Base-by-base conservation (phyloP, 2,329 filamentous ascomycete genomes). In the Scytalidium sp. region DNA sequence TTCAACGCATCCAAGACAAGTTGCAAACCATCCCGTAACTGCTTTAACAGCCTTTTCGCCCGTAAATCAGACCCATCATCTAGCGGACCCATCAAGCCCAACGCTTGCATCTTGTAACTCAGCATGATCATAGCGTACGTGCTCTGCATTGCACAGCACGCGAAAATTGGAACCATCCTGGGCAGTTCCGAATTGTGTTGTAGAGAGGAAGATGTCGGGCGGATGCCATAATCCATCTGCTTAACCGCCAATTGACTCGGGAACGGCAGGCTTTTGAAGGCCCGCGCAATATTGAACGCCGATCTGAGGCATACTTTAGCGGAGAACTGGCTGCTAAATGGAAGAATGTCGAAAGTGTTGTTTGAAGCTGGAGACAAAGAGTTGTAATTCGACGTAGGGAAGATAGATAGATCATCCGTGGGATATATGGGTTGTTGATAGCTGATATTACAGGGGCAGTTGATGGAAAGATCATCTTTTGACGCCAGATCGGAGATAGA, bases 301-400 rank as follows among this genome's bases (percentile, higher is more conserved):
- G 75, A 71, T 43, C 71, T 73, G 25, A 78, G 64, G 56, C 75
- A 78, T 51, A 78, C 69, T 56, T 74, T 74, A 19, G 75, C 70
- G 13, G 75, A 78, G 40, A 71, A 66, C 49, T 75, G 72, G 40
- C 66, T 71, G 52, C 62, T 72, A 55, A 76, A 78, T 13, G 74
- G 74, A 41, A 74, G 67, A 9, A 60, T 52, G 15, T 53, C 52
- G 50, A 54, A 50, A 19, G 45, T 49, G 19, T 21, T 32, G 23
- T 41, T 46, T 15, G 39, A 22, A 17, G 22, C 23, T 23, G 41
- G 42, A 29, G 47, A 19, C 19, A 45, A 42, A 25, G 25, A 43
- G 8, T 4, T 25, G 22, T 46, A 44, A 11, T 41, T 36, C 21
- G 42, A 36, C 25, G 49, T 39, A 10, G 51, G 48, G n/a, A 46